These are phyloP conservation scores for Drechmeria coniospora DNA, from an alignment of 2,329 filamentous ascomycete species.

Conservation along the genomic window DNA sequence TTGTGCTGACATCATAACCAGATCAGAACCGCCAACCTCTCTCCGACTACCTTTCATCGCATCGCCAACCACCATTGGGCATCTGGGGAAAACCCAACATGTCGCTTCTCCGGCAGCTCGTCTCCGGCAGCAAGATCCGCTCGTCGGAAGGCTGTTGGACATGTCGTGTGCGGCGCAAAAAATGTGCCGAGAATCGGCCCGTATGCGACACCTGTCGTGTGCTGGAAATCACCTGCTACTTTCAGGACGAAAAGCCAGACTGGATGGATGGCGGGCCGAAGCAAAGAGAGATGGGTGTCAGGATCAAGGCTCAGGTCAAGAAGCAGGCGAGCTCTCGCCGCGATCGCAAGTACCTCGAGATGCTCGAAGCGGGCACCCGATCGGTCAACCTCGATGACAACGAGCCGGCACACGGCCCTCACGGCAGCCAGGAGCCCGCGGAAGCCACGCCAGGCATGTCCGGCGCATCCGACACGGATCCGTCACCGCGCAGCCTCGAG, in stretches of 20 bases:
- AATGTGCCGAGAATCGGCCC: conserved; percentile 40
- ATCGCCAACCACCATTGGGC: neutral
- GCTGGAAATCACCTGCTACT: conserved; percentile 42
- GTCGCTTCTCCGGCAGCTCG: conserved; percentile 9
- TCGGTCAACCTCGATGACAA: conserved; percentile 10
- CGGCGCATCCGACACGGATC: conserved; percentile 15
- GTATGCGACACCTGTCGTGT: conserved; percentile 33
- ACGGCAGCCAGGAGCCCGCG: conserved; percentile 1
- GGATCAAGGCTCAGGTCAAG: conserved; percentile 42
- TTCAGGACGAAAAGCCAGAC: conserved; percentile 33
- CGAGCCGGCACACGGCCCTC: too few species aligned
- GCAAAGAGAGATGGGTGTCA: conserved; percentile 35
- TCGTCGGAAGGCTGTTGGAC: conserved; percentile 42
- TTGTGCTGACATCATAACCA: too few species aligned
- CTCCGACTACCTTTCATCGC: neutral
- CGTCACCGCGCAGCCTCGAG: conserved; percentile 8
- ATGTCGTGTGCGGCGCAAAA: conserved; percentile 44
- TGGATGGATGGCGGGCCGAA: conserved; percentile 39
- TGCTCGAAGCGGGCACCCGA: conserved; percentile 20
- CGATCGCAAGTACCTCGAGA: conserved; percentile 31
- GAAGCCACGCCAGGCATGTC: conserved; percentile 5
- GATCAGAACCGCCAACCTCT: too few species aligned
- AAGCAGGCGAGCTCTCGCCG: conserved; percentile 32
- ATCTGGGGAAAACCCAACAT: conserved; percentile 4
- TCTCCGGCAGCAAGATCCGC: conserved; percentile 14